These are phyloP conservation scores for Copromyces sp. DNA, from an alignment of 495 filamentous ascomycete species.

Conservation along the genomic window DNA sequence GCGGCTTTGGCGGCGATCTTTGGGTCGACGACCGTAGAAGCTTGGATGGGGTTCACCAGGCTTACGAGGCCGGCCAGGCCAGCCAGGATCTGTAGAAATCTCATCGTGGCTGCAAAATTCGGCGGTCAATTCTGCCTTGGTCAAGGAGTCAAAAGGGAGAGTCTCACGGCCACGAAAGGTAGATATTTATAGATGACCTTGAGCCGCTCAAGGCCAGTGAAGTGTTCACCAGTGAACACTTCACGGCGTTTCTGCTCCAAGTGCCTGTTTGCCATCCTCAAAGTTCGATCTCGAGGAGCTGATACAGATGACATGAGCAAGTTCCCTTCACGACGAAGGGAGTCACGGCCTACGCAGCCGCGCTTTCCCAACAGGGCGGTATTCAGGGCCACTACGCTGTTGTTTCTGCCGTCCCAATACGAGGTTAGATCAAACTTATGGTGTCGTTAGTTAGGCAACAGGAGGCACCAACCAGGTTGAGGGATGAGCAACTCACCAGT, in stretches of 20 bases:
- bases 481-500: not conserved
- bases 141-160: not conserved
- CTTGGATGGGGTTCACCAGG: not conserved
- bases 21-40: constrained; percentile 2
- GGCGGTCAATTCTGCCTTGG: not conserved
- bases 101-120: not conserved
- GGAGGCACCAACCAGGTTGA: not conserved
- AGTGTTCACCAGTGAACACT: not conserved
- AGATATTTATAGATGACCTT: not conserved
- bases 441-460: not conserved
- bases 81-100: not conserved
- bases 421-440: not conserved
- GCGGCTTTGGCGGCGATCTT: constrained; percentile 15
- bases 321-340: not conserved
- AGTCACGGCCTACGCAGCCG: not conserved
- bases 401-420: not conserved
- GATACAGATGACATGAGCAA: not conserved
- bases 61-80: not conserved
- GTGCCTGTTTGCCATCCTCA: not conserved
- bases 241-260: not conserved
- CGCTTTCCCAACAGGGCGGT: not conserved
- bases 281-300: not conserved
- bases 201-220: not conserved
- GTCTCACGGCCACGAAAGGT: not conserved
- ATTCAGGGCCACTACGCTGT: not conserved